These are phyloP conservation scores for Polysphondylium violaceum DNA, from an alignment of 78 protist species.

Conservation along the genomic window DNA sequence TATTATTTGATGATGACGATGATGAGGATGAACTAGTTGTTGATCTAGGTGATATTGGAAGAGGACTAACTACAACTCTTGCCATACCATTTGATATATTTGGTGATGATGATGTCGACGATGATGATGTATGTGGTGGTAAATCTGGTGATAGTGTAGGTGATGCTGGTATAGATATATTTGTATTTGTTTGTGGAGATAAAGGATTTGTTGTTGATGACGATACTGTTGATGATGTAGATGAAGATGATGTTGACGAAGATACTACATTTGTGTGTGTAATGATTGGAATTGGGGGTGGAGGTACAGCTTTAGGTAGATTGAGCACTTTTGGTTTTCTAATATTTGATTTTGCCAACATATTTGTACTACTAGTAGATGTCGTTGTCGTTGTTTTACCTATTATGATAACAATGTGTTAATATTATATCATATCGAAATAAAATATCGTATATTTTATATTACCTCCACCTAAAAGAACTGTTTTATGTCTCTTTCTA, in stretches of 20 bases:
- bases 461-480: background rate
- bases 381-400: too few species aligned
- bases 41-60: background rate
- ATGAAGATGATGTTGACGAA: too few species aligned
- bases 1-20: background rate
- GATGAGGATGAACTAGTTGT: conserved; percentile 16
- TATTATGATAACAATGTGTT: too few species aligned
- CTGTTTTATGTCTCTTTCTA: conserved; percentile 34
- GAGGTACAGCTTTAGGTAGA: too few species aligned
- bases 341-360: too few species aligned
- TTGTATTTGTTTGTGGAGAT: background rate
- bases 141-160: background rate
- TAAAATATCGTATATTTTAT: too few species aligned
- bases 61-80: background rate
- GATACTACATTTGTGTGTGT: too few species aligned
- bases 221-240: background rate
- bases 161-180: background rate
- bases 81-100: background rate
- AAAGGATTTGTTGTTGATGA: background rate
- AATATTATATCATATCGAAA: too few species aligned
- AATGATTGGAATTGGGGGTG: too few species aligned
- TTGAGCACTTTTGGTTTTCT: too few species aligned
- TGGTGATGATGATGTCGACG: too few species aligned
- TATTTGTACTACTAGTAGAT: too few species aligned
- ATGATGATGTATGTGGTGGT: background rate